Evolutionary conservation across 495 filamentous ascomycete genomes (phyloP).

Genomic region (Parmelia sp.): DNA sequence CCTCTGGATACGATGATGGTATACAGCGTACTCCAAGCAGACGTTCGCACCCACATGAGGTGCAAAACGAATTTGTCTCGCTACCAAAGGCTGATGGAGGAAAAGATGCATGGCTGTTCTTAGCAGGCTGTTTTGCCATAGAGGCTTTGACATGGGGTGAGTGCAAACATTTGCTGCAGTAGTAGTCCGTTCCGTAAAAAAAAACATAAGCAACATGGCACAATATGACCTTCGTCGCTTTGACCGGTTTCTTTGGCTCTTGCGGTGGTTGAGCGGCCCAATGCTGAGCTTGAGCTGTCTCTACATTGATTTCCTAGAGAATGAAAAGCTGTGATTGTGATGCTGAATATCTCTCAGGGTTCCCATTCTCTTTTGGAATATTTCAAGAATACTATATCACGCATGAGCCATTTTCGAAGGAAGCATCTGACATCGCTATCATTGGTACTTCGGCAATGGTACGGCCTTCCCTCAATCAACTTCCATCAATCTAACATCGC

Average conservation of each 20-base stretch:
- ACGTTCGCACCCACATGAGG: neutral
- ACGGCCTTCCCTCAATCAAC: conserved; percentile 8
- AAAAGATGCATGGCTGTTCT: conserved; percentile 57
- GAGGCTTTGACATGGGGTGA: conserved; percentile 63
- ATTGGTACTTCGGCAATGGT: conserved; percentile 47
- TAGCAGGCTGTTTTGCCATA: conserved; percentile 55
- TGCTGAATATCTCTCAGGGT: conserved; percentile 39
- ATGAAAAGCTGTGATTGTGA: neutral
- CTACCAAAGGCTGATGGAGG: conserved; percentile 44
- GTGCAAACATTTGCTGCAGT: conserved; percentile 8
- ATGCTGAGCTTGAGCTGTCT: neutral
- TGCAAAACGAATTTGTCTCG: conserved; percentile 3
- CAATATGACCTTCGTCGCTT: neutral
- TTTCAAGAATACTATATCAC: conserved; percentile 53
- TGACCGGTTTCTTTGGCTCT: neutral
- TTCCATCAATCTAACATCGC: neutral
- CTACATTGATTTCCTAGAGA: neutral
- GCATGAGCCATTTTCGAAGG: conserved; percentile 39
- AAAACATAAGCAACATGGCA: neutral
- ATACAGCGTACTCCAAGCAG: conserved; percentile 6
- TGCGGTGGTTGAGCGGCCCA: neutral
- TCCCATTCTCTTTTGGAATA: conserved; percentile 57
- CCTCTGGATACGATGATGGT: conserved; percentile 5
- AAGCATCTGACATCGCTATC: conserved; percentile 37
- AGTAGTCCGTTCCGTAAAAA: neutral